Percentiles rank a stretch among this genome's conserved stretches.
These are phyloP conservation scores for Alternaria burnsii DNA, from an alignment of 2,329 filamentous ascomycete genomes.

Conservation along the genomic window DNA sequence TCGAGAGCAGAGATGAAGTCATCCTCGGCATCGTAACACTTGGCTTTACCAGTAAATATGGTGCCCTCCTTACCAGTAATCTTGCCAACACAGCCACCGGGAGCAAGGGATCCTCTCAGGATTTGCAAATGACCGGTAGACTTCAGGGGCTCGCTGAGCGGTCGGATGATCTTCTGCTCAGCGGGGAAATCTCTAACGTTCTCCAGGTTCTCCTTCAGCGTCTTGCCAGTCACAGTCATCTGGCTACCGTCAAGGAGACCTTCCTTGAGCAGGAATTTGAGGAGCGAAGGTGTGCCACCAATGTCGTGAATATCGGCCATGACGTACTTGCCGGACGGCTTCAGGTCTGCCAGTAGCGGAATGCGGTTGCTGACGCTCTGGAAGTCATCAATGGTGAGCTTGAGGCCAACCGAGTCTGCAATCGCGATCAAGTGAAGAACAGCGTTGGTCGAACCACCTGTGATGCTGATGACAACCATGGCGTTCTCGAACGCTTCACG, in stretches of 20 bases:
- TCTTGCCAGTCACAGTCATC: slow-evolving; percentile 62
- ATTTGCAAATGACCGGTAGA: slow-evolving; percentile 77
- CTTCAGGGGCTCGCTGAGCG: slow-evolving; percentile 75
- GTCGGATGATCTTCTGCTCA: slow-evolving; percentile 75
- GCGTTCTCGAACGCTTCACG: slow-evolving; percentile 60
- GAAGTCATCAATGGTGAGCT: slow-evolving; percentile 62
- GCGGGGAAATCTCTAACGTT: slow-evolving; percentile 70
- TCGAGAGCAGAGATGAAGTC: slow-evolving; percentile 74
- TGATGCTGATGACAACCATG: slow-evolving; percentile 61
- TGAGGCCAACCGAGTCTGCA: slow-evolving; percentile 59
- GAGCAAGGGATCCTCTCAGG: slow-evolving; percentile 72
- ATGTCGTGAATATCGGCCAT: slow-evolving; percentile 68
- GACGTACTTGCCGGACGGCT: slow-evolving; percentile 63
- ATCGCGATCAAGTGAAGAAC: slow-evolving; percentile 62
- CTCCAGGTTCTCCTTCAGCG: slow-evolving; percentile 60
- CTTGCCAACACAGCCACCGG: slow-evolving; percentile 75
- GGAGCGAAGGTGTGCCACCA: slow-evolving; percentile 59
- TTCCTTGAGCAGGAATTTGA: slow-evolving; percentile 61
- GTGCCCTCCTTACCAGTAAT: slow-evolving; percentile 80
- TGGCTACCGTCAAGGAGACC: slow-evolving; percentile 58
- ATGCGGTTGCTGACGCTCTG: slow-evolving; percentile 60
- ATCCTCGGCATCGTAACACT: slow-evolving; percentile 75
- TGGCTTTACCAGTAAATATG: slow-evolving; percentile 72
- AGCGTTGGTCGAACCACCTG: slow-evolving; percentile 61
- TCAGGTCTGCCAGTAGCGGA: slow-evolving; percentile 61